phyloP scores from a whole-genome alignment of 306 rosid genomes.

The Dalbergia cochinchinensis region DNA sequence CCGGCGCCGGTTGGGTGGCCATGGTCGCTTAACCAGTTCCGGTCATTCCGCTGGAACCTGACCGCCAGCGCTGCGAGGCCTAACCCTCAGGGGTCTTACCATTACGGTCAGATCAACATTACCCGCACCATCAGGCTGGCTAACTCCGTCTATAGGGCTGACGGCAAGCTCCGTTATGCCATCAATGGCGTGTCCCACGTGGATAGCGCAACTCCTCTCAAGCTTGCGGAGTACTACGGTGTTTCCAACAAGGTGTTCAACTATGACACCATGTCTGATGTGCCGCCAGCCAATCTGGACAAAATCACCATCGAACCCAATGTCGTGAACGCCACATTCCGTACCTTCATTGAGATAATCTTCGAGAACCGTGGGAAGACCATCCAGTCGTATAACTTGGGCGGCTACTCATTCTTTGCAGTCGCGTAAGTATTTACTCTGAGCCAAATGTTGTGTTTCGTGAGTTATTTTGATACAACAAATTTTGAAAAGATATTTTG shows the following conservation, averaged over 20 bases:
- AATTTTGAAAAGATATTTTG: too few species aligned
- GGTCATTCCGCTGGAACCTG: slow-evolving; percentile 89
- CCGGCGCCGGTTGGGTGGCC: slow-evolving; percentile 79
- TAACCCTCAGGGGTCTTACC: slow-evolving; percentile 89
- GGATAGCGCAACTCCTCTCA: slow-evolving; percentile 67
- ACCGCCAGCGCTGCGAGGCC: slow-evolving; percentile 93
- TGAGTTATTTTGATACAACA: too few species aligned
- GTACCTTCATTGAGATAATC: slow-evolving; percentile 68
- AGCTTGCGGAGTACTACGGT: slow-evolving; percentile 75
- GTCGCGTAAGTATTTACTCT: slow-evolving; percentile 61
- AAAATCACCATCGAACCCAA: slow-evolving; percentile 52
- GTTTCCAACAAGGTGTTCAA: slow-evolving; percentile 64
- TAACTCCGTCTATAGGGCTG: slow-evolving; percentile 45
- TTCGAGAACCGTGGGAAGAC: slow-evolving; percentile 73
- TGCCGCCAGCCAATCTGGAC: slow-evolving; percentile 24
- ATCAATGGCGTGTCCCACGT: slow-evolving; percentile 73
- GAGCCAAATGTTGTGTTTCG: too few species aligned
- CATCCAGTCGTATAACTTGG: slow-evolving; percentile 73
- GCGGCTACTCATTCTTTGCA: slow-evolving; percentile 71
- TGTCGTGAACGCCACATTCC: slow-evolving; percentile 60
- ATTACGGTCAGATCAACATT: slow-evolving; percentile 81
- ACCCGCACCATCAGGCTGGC: slow-evolving; percentile 74
- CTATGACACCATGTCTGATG: slow-evolving; percentile 56
- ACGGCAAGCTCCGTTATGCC: slow-evolving; percentile 70
- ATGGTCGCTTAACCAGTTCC: slow-evolving; percentile 88